Evolutionary conservation across 169 alveolate genomes (phyloP), one percentile per base, ranked within the genome.

Genomic region (Babesia divergens): DNA sequence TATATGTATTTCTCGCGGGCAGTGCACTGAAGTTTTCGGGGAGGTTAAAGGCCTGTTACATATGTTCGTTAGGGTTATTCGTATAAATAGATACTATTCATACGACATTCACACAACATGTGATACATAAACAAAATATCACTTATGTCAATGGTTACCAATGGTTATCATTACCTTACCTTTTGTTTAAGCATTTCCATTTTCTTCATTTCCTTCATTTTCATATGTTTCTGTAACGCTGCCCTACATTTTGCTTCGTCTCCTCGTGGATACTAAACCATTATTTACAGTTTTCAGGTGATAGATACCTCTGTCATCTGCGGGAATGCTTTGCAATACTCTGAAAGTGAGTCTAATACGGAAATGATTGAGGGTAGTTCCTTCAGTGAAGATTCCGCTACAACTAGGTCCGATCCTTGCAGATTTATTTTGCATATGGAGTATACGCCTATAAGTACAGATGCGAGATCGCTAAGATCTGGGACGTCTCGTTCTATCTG

Each of bases 371-470:
- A 68, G 14, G 47, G 52, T 35, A 77, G 54, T 32, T 77, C 86
- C 54, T 55, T 77, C 22, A 77, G 72, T 16, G 86, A 67, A 24
- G 46, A 52, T 60, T 77, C 60, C 18, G 80, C 69, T 11, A 77
- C 82, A 16, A 77, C 74, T 42, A 77, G 43, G 1, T 69, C 82
- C 31, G 56, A 62, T n/a, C 70, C 82, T 29, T 77, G 31, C 62
- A 77, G 28, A 31, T 66, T 42, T 14, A 68, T 29, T 55, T 77
- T 77, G 24, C 86, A 67, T 3, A 38, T 65, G 6, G 86, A 47
- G 28, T 77, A 59, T 38, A 77, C 64, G 6, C 86, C 86, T 34
- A 77, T 77, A 37, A 77, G 40, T 16, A 77, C 49, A 6, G 86
- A 50, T 8, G 75, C 75, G 31, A 77, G 13, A 60, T 77, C 86